Base-by-base conservation (phyloP, 805 yeast genomes). In the Jamesozyma rosinii region DNA sequence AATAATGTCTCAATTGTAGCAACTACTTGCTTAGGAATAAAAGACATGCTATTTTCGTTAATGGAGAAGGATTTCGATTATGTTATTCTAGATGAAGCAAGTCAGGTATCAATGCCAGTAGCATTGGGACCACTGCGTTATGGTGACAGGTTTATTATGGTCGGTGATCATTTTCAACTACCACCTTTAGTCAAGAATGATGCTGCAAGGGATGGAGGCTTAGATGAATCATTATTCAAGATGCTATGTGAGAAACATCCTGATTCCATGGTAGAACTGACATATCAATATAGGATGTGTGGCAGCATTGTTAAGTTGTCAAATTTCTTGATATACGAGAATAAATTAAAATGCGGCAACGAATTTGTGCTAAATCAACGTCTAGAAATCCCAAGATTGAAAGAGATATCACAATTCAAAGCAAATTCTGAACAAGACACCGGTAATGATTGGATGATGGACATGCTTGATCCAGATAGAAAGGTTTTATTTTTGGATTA, bases 51-150 rank as follows among this genome's bases (percentile, higher is more conserved):
- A 38, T 49, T 57, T 42, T 64, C 73, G 5, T 39, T 53, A 27
- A 46, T 50, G 20, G 54, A 68, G 54, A 62, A 76, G 29, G 70
- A 66, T 14, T 92, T 92, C 62, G 98, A 92, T 55, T 90, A 84
- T 57, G 94, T 97, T 57, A 88, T 92, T 35, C 74, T 92, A 36
- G 99, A 92, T 61, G 99, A 92, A 61, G 97, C 97, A 0, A 88
- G 97, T 1, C 98, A 92, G 57, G 84, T 90, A 0, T 82, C 97
- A 0, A 71, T 90, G 71, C 98, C 99, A 0, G 72, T 85, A 5
- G 83, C 94, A 52, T 61, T 92, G 24, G 98, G 97, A 0, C 97
- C 98, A 0, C 61, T 92, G 38, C 63, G 88, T 27, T 76, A 74
- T 49, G 81, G 88, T 29, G 81, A 82, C 37, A 83, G 75, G 60